Evolutionary conservation across 345 rosid species (phyloP).

Genomic region (Erysimum cheiranthoides): DNA sequence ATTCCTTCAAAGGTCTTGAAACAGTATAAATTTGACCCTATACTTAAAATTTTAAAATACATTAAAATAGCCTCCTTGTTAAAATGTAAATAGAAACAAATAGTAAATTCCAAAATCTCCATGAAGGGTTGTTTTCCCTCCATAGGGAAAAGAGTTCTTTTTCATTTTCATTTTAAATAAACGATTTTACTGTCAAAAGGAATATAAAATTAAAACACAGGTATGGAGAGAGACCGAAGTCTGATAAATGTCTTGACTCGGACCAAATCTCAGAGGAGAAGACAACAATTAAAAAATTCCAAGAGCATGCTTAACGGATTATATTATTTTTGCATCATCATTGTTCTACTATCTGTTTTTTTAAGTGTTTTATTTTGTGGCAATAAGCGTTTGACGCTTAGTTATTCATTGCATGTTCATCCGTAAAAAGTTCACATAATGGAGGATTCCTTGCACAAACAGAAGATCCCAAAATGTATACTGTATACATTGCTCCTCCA

Average conservation of each 20-base stretch:
- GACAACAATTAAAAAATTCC: slow-evolving; percentile 33
- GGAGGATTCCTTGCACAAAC: slow-evolving; percentile 44
- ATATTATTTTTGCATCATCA: neutral
- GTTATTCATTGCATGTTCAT: slow-evolving; percentile 32
- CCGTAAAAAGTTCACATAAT: slow-evolving; percentile 29
- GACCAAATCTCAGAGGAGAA: slow-evolving; percentile 40
- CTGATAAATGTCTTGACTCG: slow-evolving; percentile 34
- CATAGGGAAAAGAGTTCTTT: slow-evolving; percentile 43
- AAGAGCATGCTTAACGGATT: slow-evolving; percentile 23
- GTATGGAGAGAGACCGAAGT: slow-evolving; percentile 44
- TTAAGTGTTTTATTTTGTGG: slow-evolving; percentile 39
- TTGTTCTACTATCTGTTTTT: slow-evolving; percentile 26
- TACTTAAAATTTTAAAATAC: neutral
- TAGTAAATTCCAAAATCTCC: slow-evolving; percentile 47
- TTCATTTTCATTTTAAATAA: neutral
- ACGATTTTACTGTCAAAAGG: slow-evolving; percentile 37
- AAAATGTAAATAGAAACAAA: slow-evolving; percentile 40
- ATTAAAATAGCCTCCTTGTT: slow-evolving; percentile 3
- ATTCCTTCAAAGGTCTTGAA: slow-evolving; percentile 41
- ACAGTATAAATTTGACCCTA: slow-evolving; percentile 32
- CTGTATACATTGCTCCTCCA: slow-evolving; percentile 29
- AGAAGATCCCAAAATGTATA: slow-evolving; percentile 38
- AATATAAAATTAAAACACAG: slow-evolving; percentile 38
- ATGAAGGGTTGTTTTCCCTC: slow-evolving; percentile 47
- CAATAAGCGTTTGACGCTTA: slow-evolving; percentile 39